Percentiles rank a stretch among this genome's conserved stretches.
Evolutionary conservation across 2,329 filamentous ascomycete genomes (phyloP).

Genomic region (Colletotrichum sp.): DNA sequence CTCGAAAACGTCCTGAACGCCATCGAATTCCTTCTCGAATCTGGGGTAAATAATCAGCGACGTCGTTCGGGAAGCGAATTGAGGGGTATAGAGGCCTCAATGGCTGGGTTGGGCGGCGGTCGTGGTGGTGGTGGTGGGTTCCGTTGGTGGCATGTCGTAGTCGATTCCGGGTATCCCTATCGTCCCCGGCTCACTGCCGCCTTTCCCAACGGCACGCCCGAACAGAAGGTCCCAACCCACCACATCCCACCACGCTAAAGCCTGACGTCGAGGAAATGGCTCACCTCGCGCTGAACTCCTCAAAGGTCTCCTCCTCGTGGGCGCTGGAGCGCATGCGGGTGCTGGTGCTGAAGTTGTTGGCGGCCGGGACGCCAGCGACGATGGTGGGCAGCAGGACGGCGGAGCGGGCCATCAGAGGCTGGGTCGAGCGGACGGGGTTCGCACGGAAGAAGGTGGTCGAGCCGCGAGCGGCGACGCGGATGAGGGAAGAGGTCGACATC

Average conservation of each 20-base stretch:
- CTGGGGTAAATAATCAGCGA: conserved; percentile 51
- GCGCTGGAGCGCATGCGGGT: conserved; percentile 57
- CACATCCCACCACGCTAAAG: background rate
- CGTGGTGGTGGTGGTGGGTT: background rate
- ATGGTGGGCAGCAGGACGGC: conserved; percentile 55
- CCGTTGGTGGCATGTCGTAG: background rate
- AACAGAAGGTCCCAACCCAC: background rate
- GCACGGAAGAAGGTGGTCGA: conserved; percentile 68
- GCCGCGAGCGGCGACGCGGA: conserved; percentile 76
- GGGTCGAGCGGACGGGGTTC: conserved; percentile 61
- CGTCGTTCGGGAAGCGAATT: background rate
- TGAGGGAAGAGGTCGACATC: conserved; percentile 71
- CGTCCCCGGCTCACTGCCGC: background rate
- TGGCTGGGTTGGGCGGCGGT: background rate
- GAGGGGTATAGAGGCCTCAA: background rate
- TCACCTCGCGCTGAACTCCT: conserved; percentile 98
- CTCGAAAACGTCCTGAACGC: conserved; percentile 98
- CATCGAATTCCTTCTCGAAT: conserved; percentile 99
- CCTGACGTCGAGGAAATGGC: conserved; percentile 28
- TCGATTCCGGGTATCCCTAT: conserved; percentile 9
- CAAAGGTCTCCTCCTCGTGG: conserved; percentile 95
- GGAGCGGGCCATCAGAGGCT: conserved; percentile 60
- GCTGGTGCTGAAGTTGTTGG: conserved; percentile 68
- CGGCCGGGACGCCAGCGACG: conserved; percentile 48
- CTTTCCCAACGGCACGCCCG: background rate